Percentiles rank a stretch among this genome's conserved stretches.
Evolutionary conservation across 169 alveolate species (phyloP).

Genomic region (Condylostoma magnum): DNA sequence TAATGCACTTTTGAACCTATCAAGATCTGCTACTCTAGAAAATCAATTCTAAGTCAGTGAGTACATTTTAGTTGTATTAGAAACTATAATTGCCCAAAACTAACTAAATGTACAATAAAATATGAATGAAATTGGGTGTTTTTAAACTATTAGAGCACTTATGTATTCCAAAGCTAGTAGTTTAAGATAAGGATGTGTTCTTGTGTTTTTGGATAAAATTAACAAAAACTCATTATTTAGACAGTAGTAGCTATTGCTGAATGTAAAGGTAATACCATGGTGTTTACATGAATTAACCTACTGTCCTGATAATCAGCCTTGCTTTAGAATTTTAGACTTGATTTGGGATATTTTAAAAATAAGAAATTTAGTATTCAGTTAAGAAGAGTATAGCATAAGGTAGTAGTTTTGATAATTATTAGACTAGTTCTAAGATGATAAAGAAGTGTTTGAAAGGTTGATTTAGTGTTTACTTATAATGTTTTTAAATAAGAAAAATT

Average conservation of each 20-base stretch:
- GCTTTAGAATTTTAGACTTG: neutral
- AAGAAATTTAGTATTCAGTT: too few species aligned
- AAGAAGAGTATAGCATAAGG: constrained; percentile 25
- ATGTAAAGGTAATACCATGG: constrained; percentile 24
- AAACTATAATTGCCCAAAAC: constrained; percentile 25
- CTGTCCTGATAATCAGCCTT: neutral
- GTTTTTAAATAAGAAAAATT: constrained; percentile 23
- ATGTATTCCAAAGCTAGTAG: neutral
- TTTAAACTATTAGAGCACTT: constrained; percentile 28
- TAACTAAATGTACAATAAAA: constrained; percentile 12
- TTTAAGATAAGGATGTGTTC: constrained; percentile 6
- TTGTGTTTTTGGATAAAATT: constrained; percentile 13
- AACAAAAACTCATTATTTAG: constrained; percentile 16
- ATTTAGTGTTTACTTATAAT: constrained; percentile 16
- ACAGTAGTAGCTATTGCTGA: neutral
- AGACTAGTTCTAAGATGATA: constrained; percentile 1
- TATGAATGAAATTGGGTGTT: constrained; percentile 31
- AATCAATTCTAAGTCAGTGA: constrained; percentile 9
- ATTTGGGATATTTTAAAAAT: constrained; percentile 7
- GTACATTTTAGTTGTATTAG: neutral
- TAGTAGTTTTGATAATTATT: neutral
- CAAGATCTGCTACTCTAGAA: constrained; percentile 3
- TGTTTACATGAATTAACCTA: constrained; percentile 1
- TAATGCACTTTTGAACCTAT: constrained; percentile 8
- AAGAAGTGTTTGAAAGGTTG: constrained; percentile 19